Conservation (phyloP, 78 protist species). For the Tieghemostelium lacteum region DNA sequence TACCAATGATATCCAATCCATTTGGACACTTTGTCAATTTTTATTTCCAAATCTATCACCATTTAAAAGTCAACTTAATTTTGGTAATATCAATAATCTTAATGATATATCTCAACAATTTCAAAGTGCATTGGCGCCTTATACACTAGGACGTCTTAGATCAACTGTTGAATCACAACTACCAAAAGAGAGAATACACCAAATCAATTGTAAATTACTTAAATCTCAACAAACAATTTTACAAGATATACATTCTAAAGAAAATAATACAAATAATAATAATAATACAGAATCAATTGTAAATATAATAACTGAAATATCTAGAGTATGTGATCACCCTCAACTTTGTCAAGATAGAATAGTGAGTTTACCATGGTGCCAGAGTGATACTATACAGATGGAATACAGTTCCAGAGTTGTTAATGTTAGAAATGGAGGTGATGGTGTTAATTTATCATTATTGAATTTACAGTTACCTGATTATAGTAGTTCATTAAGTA, state of each 20-base stretch:
- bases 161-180: constrained; percentile 92
- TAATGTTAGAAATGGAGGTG: not conserved
- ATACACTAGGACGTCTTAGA: constrained; percentile 96
- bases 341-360: constrained; percentile 92
- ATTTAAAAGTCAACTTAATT: constrained; percentile 92
- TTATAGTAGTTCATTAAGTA: constrained; percentile 2
- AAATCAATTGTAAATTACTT: constrained; percentile 86
- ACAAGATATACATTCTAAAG: too few relatives aligned
- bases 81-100: constrained; percentile 80
- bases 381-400: not conserved
- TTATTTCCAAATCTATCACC: constrained; percentile 94
- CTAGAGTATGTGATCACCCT: constrained; percentile 98
- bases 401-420: not conserved
- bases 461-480: constrained; percentile 30
- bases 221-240: constrained; percentile 77
- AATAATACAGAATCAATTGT: constrained; percentile 84
- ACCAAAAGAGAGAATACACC: constrained; percentile 89
- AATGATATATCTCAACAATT: constrained; percentile 75
- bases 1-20: constrained; percentile 96
- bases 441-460: constrained; percentile 16
- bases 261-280: too few relatives aligned
- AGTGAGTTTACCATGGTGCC: constrained; percentile 85
- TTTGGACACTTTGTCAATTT: constrained; percentile 98
- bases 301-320: constrained; percentile 93
- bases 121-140: constrained; percentile 94